Base-by-base conservation (phyloP, 1,284 basidiomycete species). In the Boletus sp. region DNA sequence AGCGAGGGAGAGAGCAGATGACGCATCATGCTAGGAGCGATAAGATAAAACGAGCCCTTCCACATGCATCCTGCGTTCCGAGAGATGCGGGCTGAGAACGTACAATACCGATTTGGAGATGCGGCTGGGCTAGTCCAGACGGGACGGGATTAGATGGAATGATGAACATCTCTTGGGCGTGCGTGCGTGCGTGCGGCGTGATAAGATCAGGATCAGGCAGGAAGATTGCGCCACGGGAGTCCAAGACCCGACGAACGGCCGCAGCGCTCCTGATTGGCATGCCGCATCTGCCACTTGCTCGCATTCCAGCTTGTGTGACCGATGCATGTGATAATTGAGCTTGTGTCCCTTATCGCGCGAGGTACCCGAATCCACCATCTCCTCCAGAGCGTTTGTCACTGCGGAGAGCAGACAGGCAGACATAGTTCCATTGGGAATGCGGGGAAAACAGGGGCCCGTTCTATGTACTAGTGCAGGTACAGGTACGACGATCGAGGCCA, bases 21-120 rank as follows among this genome's bases (percentile, higher is more conserved):
- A 29, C 17, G 22, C 20, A 6, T 4, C 13, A 41, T 27, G 25
- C 9, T 42, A 25, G 59, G 32, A 2, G 39, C 39, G 46, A 64
- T 62, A 58, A 60, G 61, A 64, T 60, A 39, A 52, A 29, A 38
- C 37, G 25, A 44, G 20, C 10, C 9, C 10, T 23, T 35, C 13
- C 19, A 20, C 43, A 39, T 4, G 46, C 39, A 23, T 37, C 17
- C 14, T 41, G 39, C 26, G 17, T 25, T 34, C 58, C 58, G 59
- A 51, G 22, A 33, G 27, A 39, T 33, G 33, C 61, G 55, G 56
- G 38, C 12, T 38, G 53, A 41, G 41, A 49, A 51, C 20, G 44
- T 9, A 16, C 42, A 3, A 16, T 36, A 48, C 44, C 14, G 38
- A 43, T 45, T 41, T 34, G 37, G 44, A 26, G 5, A 20, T 41